Evolutionary conservation across 768 basidiomycete species (phyloP).

Genomic region (Boletus reticuloceps): DNA sequence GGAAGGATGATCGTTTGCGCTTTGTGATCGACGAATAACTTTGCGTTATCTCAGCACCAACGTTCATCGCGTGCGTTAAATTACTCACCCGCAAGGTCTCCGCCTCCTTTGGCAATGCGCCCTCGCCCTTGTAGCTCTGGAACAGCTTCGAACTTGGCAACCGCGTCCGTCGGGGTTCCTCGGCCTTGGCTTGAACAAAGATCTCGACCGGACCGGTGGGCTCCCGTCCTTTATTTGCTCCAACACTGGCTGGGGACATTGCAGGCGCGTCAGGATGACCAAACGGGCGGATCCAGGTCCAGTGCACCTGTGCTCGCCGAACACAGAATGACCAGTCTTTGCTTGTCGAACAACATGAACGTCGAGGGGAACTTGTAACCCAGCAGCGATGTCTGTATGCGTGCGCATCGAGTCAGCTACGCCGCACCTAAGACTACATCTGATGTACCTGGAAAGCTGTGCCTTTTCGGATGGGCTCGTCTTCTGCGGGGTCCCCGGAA

Average conservation of each 20-base stretch:
- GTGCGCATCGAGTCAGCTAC: slow-evolving; percentile 3
- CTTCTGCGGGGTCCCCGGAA: slow-evolving; percentile 67
- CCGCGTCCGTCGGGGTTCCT: slow-evolving; percentile 74
- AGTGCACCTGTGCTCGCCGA: slow-evolving; percentile 81
- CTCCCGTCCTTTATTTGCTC: slow-evolving; percentile 66
- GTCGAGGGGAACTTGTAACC: slow-evolving; percentile 98
- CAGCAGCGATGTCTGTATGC: slow-evolving; percentile 83
- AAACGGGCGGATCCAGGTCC: neutral
- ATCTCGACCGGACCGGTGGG: slow-evolving; percentile 69
- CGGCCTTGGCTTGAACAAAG: slow-evolving; percentile 72
- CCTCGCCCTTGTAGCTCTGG: slow-evolving; percentile 96
- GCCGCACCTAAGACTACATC: too few species aligned
- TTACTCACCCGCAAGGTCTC: slow-evolving; percentile 53
- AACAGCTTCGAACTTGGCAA: slow-evolving; percentile 85
- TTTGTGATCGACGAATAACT: too few species aligned
- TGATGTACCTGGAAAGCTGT: slow-evolving; percentile 81
- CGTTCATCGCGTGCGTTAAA: too few species aligned
- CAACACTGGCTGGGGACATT: slow-evolving; percentile 66
- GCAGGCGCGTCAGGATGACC: slow-evolving; percentile 10
- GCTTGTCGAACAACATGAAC: slow-evolving; percentile 76
- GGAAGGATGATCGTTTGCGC: too few species aligned
- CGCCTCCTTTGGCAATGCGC: slow-evolving; percentile 77
- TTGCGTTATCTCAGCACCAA: too few species aligned
- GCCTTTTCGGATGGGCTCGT: slow-evolving; percentile 87
- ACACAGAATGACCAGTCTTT: slow-evolving; percentile 76